Evolutionary conservation across 768 basidiomycete genomes (phyloP).

Genomic region (Amyloporia xantha): DNA sequence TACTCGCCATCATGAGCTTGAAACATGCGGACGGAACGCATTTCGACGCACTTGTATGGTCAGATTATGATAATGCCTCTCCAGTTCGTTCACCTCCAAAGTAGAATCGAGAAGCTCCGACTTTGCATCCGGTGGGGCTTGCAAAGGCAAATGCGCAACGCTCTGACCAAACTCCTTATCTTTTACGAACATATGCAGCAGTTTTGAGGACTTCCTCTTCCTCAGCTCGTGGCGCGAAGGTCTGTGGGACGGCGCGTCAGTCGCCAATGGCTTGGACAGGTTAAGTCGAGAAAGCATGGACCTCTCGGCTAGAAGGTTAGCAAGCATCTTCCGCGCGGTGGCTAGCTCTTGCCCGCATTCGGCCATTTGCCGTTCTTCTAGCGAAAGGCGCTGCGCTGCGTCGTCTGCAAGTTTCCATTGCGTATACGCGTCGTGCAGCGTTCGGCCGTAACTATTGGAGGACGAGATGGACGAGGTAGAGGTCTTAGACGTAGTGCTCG

Average conservation of each 20-base stretch:
- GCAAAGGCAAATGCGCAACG: constrained; percentile 1
- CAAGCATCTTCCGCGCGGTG: constrained; percentile 5
- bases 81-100: constrained; percentile 5
- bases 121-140: not conserved
- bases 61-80: constrained; percentile 4
- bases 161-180: not conserved
- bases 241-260: no score
- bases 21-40: no score
- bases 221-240: no score
- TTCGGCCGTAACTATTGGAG: not conserved
- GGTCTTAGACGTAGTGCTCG: not conserved
- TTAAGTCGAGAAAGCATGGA: no score
- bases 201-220: not conserved
- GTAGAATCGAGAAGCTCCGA: not conserved
- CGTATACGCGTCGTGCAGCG: constrained; percentile 7
- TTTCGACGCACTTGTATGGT: constrained; percentile 7
- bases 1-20: constrained; percentile 1
- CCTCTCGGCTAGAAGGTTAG: not conserved
- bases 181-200: not conserved
- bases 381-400: constrained; percentile 11
- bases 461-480: not conserved
- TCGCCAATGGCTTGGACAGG: no score
- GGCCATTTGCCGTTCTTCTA: constrained; percentile 5
- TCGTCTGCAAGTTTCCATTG: constrained; percentile 18
- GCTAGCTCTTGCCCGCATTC: constrained; percentile 10